These are phyloP conservation scores for Cladosporium sp. DNA, from an alignment of 2,329 filamentous ascomycete genomes.

Conservation along the genomic window DNA sequence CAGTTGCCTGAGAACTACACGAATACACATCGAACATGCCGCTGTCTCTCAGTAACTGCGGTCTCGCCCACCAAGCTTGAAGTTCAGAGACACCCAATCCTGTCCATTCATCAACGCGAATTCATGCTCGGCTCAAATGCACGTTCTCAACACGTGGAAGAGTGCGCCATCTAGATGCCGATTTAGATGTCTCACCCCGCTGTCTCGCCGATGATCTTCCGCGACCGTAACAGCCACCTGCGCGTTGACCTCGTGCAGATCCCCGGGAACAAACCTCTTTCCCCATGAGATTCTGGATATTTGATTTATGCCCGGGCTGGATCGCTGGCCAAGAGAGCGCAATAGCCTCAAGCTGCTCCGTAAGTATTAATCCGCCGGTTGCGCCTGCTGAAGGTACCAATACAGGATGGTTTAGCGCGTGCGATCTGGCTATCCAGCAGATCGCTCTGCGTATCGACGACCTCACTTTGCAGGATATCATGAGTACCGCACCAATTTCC, in stretches of 20 bases:
- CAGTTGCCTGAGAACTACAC: background rate
- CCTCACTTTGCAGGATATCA: background rate
- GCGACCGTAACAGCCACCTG: background rate
- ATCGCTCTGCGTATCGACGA: background rate
- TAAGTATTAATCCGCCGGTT: background rate
- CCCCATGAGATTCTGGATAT: background rate
- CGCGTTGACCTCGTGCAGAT: background rate
- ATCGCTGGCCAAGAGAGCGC: background rate
- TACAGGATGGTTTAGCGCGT: constrained; percentile 1
- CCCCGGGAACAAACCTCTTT: background rate
- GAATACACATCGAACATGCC: background rate
- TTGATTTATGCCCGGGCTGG: background rate
- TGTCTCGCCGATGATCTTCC: constrained; percentile 9
- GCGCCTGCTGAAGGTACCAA: constrained; percentile 8
- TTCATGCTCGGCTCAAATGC: background rate
- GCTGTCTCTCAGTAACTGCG: background rate
- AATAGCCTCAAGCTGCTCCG: constrained; percentile 9
- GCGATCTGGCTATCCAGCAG: background rate
- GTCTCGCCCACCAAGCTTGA: background rate
- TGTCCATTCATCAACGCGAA: background rate
- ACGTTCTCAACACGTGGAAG: background rate
- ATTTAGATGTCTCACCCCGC: constrained; percentile 1
- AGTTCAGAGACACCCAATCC: background rate
- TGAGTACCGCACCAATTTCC: background rate
- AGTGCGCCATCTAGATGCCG: background rate